These are phyloP conservation scores for Pythium pyrilobum DNA, from an alignment of 352 stramenopile genomes.

Conservation along the genomic window DNA sequence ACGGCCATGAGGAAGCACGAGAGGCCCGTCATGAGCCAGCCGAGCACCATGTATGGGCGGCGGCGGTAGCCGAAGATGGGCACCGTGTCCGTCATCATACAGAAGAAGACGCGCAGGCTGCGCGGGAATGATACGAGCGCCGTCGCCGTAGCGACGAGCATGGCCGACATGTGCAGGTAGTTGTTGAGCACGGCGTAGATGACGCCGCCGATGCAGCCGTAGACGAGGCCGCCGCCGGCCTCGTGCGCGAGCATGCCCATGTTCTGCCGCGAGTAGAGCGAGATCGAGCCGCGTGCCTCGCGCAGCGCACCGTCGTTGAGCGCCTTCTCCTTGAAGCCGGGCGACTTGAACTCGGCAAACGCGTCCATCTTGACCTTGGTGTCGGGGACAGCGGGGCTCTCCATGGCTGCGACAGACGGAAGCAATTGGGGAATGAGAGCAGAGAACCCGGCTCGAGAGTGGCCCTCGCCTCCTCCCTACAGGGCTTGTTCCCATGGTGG, in stretches of 20 bases:
- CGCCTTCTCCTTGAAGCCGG: background rate
- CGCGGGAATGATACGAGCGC: conserved; percentile 27
- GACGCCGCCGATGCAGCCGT: conserved; percentile 19
- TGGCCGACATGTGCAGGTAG: conserved; percentile 30
- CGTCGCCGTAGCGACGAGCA: conserved; percentile 21
- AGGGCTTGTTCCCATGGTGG: too few species aligned
- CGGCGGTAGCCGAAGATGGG: conserved; percentile 41
- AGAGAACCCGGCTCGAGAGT: too few species aligned
- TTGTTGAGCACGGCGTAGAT: conserved; percentile 36
- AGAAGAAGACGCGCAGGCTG: conserved; percentile 31
- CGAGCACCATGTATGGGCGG: conserved; percentile 37
- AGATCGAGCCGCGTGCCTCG: conserved; percentile 15
- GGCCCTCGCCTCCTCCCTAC: too few species aligned
- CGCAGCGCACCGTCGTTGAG: conserved; percentile 18
- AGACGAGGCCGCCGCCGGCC: conserved; percentile 19
- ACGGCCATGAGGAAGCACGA: conserved; percentile 33
- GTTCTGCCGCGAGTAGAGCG: conserved; percentile 26
- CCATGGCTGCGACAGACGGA: background rate
- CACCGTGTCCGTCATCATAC: conserved; percentile 35
- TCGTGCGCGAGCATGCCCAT: conserved; percentile 31
- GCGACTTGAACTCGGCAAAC: conserved; percentile 9
- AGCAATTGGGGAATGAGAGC: too few species aligned
- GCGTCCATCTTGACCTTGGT: conserved; percentile 1
- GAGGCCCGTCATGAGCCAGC: conserved; percentile 27
- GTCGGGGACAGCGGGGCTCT: background rate